Percentiles rank a stretch among this genome's conserved stretches.
phyloP scores from a whole-genome alignment of 2,329 filamentous ascomycete species.

The Aspergillus hiratsukae region DNA sequence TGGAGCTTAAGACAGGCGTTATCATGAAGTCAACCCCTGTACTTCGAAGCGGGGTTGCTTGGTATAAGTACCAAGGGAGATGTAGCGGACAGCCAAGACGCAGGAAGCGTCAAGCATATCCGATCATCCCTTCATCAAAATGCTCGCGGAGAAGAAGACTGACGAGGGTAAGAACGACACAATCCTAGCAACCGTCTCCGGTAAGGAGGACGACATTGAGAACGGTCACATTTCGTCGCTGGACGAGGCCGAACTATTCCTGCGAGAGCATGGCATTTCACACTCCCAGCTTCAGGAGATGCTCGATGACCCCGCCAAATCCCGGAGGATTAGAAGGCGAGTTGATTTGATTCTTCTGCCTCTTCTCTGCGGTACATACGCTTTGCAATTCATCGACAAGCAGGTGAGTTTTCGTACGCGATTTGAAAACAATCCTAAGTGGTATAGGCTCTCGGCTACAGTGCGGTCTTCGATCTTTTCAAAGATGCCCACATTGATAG shows the following conservation, averaged over 20 bases:
- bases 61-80: background rate
- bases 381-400: constrained; percentile 55
- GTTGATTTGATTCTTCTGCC: constrained; percentile 51
- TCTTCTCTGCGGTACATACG: constrained; percentile 39
- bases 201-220: constrained; percentile 14
- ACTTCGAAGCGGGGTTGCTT: background rate
- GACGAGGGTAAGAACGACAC: background rate
- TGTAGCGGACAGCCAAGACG: background rate
- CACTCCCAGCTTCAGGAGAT: constrained; percentile 42
- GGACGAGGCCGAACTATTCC: constrained; percentile 48
- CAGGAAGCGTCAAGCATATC: background rate
- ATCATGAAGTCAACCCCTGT: background rate
- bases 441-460: constrained; percentile 48
- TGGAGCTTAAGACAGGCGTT: background rate
- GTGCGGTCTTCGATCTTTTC: constrained; percentile 54
- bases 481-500: constrained; percentile 43
- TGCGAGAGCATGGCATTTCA: constrained; percentile 46
- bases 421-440: background rate
- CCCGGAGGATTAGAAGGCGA: constrained; percentile 35
- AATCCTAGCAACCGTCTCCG: background rate
- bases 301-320: constrained; percentile 38
- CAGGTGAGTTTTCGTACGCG: background rate
- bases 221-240: constrained; percentile 31
- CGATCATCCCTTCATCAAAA: background rate
- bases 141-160: background rate